Percentiles rank a stretch among this genome's conserved stretches.
phyloP scores from a whole-genome alignment of 1,139 yeast species.

The Zygosaccharomyces sapae region DNA sequence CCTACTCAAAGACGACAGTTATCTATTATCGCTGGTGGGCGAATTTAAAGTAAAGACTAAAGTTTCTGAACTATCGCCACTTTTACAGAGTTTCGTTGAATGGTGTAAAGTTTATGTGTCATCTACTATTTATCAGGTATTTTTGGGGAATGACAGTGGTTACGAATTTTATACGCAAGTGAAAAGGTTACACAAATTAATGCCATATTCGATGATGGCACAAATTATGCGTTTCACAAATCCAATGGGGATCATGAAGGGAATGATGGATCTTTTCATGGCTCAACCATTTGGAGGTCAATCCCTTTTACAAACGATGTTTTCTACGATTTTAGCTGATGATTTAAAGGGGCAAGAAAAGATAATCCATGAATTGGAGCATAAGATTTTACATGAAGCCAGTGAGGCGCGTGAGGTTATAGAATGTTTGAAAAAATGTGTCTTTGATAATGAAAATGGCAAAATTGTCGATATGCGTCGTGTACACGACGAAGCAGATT shows the following conservation, averaged over 20 bases:
- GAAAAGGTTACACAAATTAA: slow-evolving; percentile 60
- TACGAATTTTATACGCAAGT: slow-evolving; percentile 67
- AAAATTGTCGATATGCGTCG: slow-evolving; percentile 31
- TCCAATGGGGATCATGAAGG: slow-evolving; percentile 77
- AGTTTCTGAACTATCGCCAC: slow-evolving; percentile 60
- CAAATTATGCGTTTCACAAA: slow-evolving; percentile 77
- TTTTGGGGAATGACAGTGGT: slow-evolving; percentile 76
- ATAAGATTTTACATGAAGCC: slow-evolving; percentile 36
- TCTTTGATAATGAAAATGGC: slow-evolving; percentile 34
- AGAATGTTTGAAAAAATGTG: slow-evolving; percentile 28
- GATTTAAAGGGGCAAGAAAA: slow-evolving; percentile 65
- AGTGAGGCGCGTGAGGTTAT: slow-evolving; percentile 30
- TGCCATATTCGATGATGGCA: slow-evolving; percentile 73
- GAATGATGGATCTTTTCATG: slow-evolving; percentile 70
- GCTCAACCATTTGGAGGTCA: slow-evolving; percentile 71
- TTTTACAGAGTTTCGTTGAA: slow-evolving; percentile 64
- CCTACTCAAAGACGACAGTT: slow-evolving; percentile 35
- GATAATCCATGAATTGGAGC: slow-evolving; percentile 49
- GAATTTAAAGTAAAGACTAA: slow-evolving; percentile 57
- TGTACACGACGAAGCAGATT: slow-evolving; percentile 39
- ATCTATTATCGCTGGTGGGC: slow-evolving; percentile 31
- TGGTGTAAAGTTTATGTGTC: slow-evolving; percentile 82
- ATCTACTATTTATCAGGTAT: slow-evolving; percentile 73
- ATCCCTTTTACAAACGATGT: slow-evolving; percentile 66
- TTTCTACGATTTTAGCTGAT: slow-evolving; percentile 70